These are phyloP conservation scores for Solanum pennellii DNA, from an alignment of 257 asterid genomes.

Conservation along the genomic window DNA sequence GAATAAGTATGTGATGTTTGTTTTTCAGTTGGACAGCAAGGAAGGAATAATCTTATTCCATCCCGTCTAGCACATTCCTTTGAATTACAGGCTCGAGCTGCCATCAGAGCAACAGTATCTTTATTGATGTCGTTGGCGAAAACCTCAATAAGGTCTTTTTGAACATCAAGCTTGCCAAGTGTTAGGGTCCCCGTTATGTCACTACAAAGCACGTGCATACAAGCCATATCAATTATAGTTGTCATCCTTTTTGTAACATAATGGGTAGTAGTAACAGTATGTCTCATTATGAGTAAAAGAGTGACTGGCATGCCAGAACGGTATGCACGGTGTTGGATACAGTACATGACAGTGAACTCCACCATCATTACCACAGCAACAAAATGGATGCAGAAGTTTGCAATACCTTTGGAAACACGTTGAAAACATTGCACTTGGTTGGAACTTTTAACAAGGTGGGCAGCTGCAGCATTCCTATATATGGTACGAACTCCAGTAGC, in stretches of 20 bases:
- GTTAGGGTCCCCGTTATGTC: slow-evolving; percentile 86
- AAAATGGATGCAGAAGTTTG: slow-evolving; percentile 84
- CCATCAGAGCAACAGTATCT: slow-evolving; percentile 88
- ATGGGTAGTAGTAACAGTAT: slow-evolving; percentile 56
- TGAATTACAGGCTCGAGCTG: slow-evolving; percentile 90
- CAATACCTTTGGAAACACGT: slow-evolving; percentile 88
- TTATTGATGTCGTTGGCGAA: slow-evolving; percentile 75
- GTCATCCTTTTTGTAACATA: slow-evolving; percentile 85
- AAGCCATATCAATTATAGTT: slow-evolving; percentile 93
- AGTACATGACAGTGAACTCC: slow-evolving; percentile 80
- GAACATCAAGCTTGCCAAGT: slow-evolving; percentile 74
- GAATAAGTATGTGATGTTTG: slow-evolving; percentile 76
- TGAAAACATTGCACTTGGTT: slow-evolving; percentile 91
- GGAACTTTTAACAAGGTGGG: slow-evolving; percentile 77
- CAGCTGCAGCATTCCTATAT: slow-evolving; percentile 62
- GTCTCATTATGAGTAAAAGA: slow-evolving; percentile 84
- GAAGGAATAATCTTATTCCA: slow-evolving; percentile 64
- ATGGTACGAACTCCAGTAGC: slow-evolving; percentile 94
- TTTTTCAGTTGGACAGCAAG: slow-evolving; percentile 83
- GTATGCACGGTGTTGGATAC: slow-evolving; percentile 68
- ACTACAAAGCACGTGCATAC: slow-evolving; percentile 95
- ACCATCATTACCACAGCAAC: slow-evolving; percentile 78
- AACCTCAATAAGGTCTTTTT: slow-evolving; percentile 84
- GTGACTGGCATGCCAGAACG: slow-evolving; percentile 94
- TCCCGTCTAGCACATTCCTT: slow-evolving; percentile 84